Evolutionary conservation across 2,329 filamentous ascomycete species (phyloP).

Genomic region (Fusarium begoniae): DNA sequence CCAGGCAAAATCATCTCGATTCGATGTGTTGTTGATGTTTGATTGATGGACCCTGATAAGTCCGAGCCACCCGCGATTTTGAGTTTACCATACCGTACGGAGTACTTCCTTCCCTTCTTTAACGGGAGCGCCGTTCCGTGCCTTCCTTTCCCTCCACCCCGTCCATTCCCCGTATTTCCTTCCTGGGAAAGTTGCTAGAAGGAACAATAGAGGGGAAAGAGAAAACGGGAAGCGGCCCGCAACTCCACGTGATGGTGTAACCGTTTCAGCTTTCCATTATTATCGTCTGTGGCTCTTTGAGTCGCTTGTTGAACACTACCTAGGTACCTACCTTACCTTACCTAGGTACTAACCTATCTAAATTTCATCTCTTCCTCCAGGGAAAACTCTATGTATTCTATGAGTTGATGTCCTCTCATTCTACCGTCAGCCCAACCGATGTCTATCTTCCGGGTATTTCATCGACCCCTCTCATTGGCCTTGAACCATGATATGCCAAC

Average conservation of each 20-base stretch:
- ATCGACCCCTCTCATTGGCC: background rate
- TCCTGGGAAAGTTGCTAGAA: conserved; percentile 16
- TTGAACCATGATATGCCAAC: background rate
- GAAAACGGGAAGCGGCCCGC: conserved; percentile 11
- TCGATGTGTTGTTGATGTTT: conserved; percentile 18
- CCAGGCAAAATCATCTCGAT: conserved; percentile 10
- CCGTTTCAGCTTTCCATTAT: background rate
- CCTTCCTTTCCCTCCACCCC: background rate
- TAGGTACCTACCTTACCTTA: background rate
- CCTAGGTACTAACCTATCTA: background rate
- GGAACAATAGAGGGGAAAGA: conserved; percentile 14
- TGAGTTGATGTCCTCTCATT: background rate
- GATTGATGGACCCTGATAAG: conserved; percentile 14
- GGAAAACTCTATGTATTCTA: background rate
- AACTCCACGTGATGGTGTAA: conserved; percentile 34
- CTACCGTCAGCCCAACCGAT: background rate
- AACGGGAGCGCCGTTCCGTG: conserved; percentile 19
- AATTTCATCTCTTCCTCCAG: background rate
- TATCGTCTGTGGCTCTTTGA: background rate
- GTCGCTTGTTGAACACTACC: background rate
- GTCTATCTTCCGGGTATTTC: background rate
- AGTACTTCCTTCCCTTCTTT: conserved; percentile 1
- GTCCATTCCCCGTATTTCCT: conserved; percentile 9
- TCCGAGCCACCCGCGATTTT: conserved; percentile 26
- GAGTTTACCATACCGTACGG: conserved; percentile 13